Base-by-base conservation (phyloP, 2,329 filamentous ascomycete genomes). In the Pseudocercospora fuligena region DNA sequence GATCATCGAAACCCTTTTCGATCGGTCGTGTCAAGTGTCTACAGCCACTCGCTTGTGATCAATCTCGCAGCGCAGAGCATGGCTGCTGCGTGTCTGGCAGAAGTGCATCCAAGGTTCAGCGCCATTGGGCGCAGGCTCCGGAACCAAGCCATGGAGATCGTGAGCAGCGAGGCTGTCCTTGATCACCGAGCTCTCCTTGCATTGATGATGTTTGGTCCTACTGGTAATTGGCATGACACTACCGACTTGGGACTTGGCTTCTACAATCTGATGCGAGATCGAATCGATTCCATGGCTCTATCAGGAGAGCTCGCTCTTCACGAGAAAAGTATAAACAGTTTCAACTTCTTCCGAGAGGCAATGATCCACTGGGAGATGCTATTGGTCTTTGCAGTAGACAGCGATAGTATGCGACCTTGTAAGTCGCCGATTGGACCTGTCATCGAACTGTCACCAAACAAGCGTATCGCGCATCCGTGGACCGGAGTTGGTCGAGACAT, bases 201-300 rank as follows among this genome's bases (percentile, higher is more conserved):
- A 1, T 78, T 89, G 21, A 82, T 88, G 60, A 82, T 89, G 75
- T 82, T 89, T 2, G 87, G 87, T 3, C 84, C 87, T 66, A 87
- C 85, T 1, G 86, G 86, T 9, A 86, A 84, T 51, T 89, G 87
- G 87, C 86, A 88, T 65, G 82, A 88, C 46, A 81, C 85, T 9
- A 81, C 77, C 36, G 85, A 86, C 63, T 78, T 89, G 5, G 87
- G 87, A 2, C 78, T 85, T 82, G 83, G 65, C 78, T 84, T 49
- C 70, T 81, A 77, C 11, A 73, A 73, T 21, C 73, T 76, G 46
- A 74, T 76, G 23, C 75, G 78, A 33, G 63, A 66, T 27, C 69
- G 64, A 25, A 61, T 72, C 40, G 64, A 70, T 36, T 54, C 57
- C 12, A 61, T 70, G 54, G 53, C 66, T 1, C 51, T 57, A 5